Evolutionary conservation across 306 rosid species (phyloP).

Genomic region (Luffa aegyptiaca): DNA sequence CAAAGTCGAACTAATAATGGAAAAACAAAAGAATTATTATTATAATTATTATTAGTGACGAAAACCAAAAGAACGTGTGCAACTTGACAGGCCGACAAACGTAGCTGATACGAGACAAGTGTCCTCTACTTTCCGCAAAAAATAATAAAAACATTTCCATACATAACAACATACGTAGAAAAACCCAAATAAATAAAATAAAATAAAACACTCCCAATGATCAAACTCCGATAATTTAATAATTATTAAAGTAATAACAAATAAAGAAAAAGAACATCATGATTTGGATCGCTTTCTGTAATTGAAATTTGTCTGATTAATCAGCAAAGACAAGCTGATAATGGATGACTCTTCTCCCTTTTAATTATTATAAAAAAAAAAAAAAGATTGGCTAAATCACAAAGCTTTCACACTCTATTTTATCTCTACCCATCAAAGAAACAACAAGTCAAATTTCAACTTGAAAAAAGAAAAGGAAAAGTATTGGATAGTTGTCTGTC

Average conservation of each 20-base stretch:
- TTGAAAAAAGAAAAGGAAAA: neutral
- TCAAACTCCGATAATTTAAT: neutral
- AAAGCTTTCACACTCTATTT: neutral
- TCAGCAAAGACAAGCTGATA: neutral
- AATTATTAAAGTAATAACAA: neutral
- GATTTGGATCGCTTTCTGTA: neutral
- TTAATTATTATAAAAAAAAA: neutral
- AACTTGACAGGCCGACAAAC: constrained; percentile 34
- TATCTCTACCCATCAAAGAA: neutral
- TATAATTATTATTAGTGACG: neutral
- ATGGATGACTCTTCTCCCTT: neutral
- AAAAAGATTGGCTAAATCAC: neutral
- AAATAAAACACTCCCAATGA: neutral
- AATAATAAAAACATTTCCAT: constrained; percentile 22
- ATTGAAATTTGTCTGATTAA: neutral
- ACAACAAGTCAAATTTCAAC: neutral
- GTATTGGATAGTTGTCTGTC: neutral
- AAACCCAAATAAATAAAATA: neutral
- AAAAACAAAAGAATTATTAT: no score
- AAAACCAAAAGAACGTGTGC: neutral
- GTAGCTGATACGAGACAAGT: constrained; percentile 34
- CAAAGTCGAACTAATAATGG: no score
- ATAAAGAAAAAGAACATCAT: neutral
- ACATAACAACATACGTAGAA: constrained; percentile 24
- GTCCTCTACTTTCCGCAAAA: constrained; percentile 18